Conservation (phyloP, 371 early-diverging fungal genomes). For the Gilbertella persicaria region DNA sequence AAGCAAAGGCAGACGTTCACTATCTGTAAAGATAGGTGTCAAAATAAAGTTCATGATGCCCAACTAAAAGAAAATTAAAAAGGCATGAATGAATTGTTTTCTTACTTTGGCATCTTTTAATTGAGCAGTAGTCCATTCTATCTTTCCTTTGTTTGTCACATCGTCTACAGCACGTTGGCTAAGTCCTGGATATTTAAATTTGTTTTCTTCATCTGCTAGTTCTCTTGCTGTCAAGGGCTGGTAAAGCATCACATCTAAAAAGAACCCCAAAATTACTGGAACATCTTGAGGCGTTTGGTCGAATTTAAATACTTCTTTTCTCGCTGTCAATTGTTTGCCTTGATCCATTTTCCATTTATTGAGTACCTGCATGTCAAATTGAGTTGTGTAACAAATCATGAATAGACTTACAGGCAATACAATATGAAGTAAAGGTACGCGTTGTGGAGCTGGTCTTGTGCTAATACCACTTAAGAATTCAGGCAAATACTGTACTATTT, state of each 20-base stretch:
- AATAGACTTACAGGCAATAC: constrained; percentile 56
- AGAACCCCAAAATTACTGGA: constrained; percentile 52
- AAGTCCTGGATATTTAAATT: constrained; percentile 37
- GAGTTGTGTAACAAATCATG: not conserved
- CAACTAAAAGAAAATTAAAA: constrained; percentile 21
- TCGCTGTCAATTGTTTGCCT: constrained; percentile 45
- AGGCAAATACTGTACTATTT: constrained; percentile 50
- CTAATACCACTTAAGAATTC: constrained; percentile 60
- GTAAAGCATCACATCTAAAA: constrained; percentile 72
- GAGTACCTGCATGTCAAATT: constrained; percentile 58
- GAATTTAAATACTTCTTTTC: constrained; percentile 60
- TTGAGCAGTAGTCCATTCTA: constrained; percentile 55
- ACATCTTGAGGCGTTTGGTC: constrained; percentile 55
- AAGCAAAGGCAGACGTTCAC: constrained; percentile 61
- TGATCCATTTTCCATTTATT: constrained; percentile 53
- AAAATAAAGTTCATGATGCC: constrained; percentile 44
- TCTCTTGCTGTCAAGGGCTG: constrained; percentile 42
- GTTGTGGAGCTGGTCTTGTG: constrained; percentile 56
- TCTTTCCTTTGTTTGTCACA: constrained; percentile 69
- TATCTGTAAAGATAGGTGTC: constrained; percentile 46
- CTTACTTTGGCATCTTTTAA: constrained; percentile 48
- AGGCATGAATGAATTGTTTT: not conserved
- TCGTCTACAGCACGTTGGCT: constrained; percentile 55
- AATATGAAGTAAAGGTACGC: constrained; percentile 64
- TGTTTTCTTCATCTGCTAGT: constrained; percentile 7